Evolutionary conservation across 202 grass and related monocot genomes (phyloP), one percentile per base, ranked within the genome.

Genomic region (Musa balbisiana): DNA sequence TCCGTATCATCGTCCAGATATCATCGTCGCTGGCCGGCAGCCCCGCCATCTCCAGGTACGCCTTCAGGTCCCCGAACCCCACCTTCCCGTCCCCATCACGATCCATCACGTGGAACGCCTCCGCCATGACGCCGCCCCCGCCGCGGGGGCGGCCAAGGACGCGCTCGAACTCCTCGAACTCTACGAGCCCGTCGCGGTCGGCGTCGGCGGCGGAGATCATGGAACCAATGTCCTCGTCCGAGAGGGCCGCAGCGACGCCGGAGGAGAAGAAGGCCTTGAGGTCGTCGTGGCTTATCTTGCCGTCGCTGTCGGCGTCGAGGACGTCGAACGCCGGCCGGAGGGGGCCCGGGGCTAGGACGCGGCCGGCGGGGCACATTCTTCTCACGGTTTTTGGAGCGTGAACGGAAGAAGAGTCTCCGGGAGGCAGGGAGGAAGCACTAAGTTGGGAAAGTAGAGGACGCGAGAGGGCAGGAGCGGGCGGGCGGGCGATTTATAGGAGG

Each of bases 131-230:
- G 55, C 66, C 67, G 72, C 50, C 11, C 26, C 14, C 52, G 77
- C 24, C 75, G 24, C 62, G 13, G 52, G 52, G 52, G 73, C 62
- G 14, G 84, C 73, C 77, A 20, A 98, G 80, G 29, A 98, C 76
- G 74, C 88, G 75, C 91, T 98, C 88, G 81, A 98, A 98, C 85
- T 98, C 95, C 63, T 85, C 63, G 87, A 81, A 98, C 72, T 88
- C 84, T 51, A 98, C 91, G 79, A 98, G 93, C 4, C 95, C 95
- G 86, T 98, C 84, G 66, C 19, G 55, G 82, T 98, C 89, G 27
- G 87, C 80, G 75, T 98, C 95, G 33, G 95, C 95, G 3, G 83
- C 87, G 55, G 88, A 81, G 77, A 98, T 94, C 95, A 98, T 98
- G 76, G 87, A 76, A 19, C 78, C 85, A 69, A 98, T 87, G 67